phyloP scores from a whole-genome alignment of 176 grass and related monocot genomes.

The Saccharum spontaneum region DNA sequence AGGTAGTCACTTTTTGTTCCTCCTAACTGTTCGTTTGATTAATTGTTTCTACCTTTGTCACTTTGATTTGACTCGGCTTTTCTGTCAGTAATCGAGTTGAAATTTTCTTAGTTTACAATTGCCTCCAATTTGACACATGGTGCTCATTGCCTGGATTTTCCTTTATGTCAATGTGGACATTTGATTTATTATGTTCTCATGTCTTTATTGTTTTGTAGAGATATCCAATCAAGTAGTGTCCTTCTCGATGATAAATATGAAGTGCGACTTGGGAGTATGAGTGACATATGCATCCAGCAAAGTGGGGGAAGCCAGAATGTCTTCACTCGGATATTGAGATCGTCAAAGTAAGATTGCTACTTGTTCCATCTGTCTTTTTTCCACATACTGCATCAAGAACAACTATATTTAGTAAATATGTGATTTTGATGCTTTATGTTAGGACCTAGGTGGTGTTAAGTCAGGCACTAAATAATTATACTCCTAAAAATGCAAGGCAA shows the following conservation, averaged over 20 bases:
- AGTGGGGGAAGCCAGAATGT: constrained; percentile 77
- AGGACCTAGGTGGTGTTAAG: background rate
- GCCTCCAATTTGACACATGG: constrained; percentile 23
- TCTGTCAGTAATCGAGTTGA: constrained; percentile 17
- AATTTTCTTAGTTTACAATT: background rate
- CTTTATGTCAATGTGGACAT: constrained; percentile 16
- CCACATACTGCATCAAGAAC: background rate
- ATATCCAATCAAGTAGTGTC: constrained; percentile 96
- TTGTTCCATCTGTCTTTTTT: background rate
- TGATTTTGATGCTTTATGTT: background rate
- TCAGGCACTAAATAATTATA: background rate
- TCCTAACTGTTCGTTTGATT: constrained; percentile 17
- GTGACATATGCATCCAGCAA: constrained; percentile 77
- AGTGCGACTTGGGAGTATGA: constrained; percentile 93
- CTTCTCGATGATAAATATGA: constrained; percentile 97
- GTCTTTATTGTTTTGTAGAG: constrained; percentile 52
- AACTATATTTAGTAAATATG: background rate
- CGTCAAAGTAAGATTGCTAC: constrained; percentile 74
- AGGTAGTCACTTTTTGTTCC: constrained; percentile 13
- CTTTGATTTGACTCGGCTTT: constrained; percentile 22
- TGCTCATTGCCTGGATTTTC: constrained; percentile 4
- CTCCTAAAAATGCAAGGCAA: background rate
- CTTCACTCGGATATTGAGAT: constrained; percentile 77
- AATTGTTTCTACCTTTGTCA: constrained; percentile 15
- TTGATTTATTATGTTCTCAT: constrained; percentile 23